These are phyloP conservation scores for Apophysomyces sp. DNA, from an alignment of 371 early-diverging fungal genomes.

Conservation along the genomic window DNA sequence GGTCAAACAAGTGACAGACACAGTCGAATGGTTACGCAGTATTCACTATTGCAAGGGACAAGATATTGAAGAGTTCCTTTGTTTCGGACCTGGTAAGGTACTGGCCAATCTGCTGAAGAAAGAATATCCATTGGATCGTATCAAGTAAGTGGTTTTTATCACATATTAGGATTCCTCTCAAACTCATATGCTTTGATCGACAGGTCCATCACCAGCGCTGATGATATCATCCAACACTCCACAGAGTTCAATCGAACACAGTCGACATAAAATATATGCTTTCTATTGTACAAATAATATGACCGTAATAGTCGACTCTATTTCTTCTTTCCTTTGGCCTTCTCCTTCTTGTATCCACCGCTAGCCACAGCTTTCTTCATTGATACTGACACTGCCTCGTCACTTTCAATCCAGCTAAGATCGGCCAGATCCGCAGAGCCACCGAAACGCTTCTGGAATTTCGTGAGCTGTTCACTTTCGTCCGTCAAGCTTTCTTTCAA, in stretches of 20 bases:
- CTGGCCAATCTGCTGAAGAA: slow-evolving; percentile 86
- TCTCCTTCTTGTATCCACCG: slow-evolving; percentile 34
- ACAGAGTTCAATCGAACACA: slow-evolving; percentile 21
- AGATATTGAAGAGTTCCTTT: slow-evolving; percentile 81
- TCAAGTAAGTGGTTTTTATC: slow-evolving; percentile 30
- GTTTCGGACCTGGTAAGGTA: slow-evolving; percentile 87
- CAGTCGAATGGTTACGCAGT: slow-evolving; percentile 90
- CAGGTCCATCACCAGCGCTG: slow-evolving; percentile 45
- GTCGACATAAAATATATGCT: neutral
- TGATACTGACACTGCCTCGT: slow-evolving; percentile 39
- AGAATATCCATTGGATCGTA: slow-evolving; percentile 82
- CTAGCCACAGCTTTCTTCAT: slow-evolving; percentile 48
- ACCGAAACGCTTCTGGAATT: slow-evolving; percentile 76
- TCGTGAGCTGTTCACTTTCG: slow-evolving; percentile 72
- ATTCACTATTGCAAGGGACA: slow-evolving; percentile 76
- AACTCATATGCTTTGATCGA: neutral
- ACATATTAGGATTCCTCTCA: too few species aligned
- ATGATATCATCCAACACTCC: slow-evolving; percentile 42
- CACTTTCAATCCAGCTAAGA: slow-evolving; percentile 48
- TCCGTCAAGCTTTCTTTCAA: slow-evolving; percentile 55
- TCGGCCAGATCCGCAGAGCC: slow-evolving; percentile 61
- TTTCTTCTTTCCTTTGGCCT: slow-evolving; percentile 41
- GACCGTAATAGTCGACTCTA: neutral
- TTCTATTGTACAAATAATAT: neutral
- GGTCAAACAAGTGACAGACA: slow-evolving; percentile 75